Percentiles rank a stretch among this genome's conserved stretches.
Conservation (phyloP, 306 rosid genomes). For the Inga laurina region DNA sequence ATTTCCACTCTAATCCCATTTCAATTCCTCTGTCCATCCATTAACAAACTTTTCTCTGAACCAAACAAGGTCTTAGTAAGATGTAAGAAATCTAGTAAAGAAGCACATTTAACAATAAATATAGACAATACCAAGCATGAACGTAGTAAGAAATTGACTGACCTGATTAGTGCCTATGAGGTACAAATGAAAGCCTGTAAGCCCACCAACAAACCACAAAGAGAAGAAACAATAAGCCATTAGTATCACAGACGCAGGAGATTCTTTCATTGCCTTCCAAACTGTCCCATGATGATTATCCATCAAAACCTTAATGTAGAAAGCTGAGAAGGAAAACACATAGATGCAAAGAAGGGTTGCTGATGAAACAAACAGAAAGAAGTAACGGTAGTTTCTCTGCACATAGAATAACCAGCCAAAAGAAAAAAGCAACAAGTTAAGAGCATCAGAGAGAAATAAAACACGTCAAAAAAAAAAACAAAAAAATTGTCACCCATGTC, state of each 20-base stretch:
- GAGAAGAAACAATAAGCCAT: constrained; percentile 85
- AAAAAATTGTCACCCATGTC: neutral
- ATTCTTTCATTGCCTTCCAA: constrained; percentile 89
- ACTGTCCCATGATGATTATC: constrained; percentile 60
- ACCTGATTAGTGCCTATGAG: constrained; percentile 92
- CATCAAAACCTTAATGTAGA: constrained; percentile 83
- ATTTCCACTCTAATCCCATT: neutral
- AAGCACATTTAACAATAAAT: neutral
- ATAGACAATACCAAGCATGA: constrained; percentile 32
- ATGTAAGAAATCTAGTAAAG: neutral
- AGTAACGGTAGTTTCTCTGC: constrained; percentile 91
- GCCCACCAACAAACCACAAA: constrained; percentile 95
- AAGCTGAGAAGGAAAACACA: constrained; percentile 80
- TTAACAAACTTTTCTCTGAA: neutral
- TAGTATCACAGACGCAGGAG: constrained; percentile 83
- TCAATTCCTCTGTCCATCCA: neutral
- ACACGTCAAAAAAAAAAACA: neutral
- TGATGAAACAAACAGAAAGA: constrained; percentile 88
- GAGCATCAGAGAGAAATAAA: constrained; percentile 26
- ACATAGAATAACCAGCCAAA: constrained; percentile 31
- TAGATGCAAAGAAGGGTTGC: constrained; percentile 89
- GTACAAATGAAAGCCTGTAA: constrained; percentile 90
- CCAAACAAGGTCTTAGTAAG: neutral
- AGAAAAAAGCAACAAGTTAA: constrained; percentile 21
- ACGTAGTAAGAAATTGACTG: constrained; percentile 35